Evolutionary conservation across 805 yeast species (phyloP).

Genomic region (Nakazawaea wyomingensis): DNA sequence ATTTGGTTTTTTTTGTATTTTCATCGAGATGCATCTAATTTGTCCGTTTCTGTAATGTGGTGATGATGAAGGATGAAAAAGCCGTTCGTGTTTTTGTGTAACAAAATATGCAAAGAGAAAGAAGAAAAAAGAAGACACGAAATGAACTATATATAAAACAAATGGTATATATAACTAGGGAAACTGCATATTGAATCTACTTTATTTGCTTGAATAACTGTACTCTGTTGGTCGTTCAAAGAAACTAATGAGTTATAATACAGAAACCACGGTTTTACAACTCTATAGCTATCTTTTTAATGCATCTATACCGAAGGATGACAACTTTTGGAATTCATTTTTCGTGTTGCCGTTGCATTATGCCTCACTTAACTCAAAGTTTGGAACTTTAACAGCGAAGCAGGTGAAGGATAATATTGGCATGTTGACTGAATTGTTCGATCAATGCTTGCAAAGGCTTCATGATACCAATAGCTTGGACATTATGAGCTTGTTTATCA

Average conservation of each 20-base stretch:
- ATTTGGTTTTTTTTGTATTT: too few relatives aligned
- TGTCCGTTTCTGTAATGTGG: too few relatives aligned
- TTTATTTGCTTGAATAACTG: too few relatives aligned
- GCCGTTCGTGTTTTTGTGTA: too few relatives aligned
- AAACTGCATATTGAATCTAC: too few relatives aligned
- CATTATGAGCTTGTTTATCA: slow-evolving; percentile 6
- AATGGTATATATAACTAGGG: too few relatives aligned
- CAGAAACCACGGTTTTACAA: slow-evolving; percentile 4
- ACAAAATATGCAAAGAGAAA: too few relatives aligned
- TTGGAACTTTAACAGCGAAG: slow-evolving; percentile 1
- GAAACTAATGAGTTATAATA: background rate
- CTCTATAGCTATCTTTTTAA: slow-evolving; percentile 9
- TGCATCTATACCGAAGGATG: slow-evolving; percentile 4
- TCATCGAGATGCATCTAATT: too few relatives aligned
- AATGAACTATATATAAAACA: too few relatives aligned
- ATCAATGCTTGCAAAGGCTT: background rate
- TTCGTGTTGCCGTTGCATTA: slow-evolving; percentile 6
- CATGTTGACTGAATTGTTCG: slow-evolving; percentile 3
- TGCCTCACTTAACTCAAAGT: slow-evolving; percentile 6
- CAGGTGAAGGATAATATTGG: background rate
- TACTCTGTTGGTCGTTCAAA: too few relatives aligned
- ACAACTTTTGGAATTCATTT: slow-evolving; percentile 3
- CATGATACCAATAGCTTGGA: slow-evolving; percentile 4
- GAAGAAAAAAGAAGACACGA: too few relatives aligned
- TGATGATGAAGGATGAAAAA: too few relatives aligned